A percentile compares a stretch with the other conserved stretches of the same genome.
phyloP scores from a whole-genome alignment of 352 stramenopile genomes.

The Pythium coloratum region DNA sequence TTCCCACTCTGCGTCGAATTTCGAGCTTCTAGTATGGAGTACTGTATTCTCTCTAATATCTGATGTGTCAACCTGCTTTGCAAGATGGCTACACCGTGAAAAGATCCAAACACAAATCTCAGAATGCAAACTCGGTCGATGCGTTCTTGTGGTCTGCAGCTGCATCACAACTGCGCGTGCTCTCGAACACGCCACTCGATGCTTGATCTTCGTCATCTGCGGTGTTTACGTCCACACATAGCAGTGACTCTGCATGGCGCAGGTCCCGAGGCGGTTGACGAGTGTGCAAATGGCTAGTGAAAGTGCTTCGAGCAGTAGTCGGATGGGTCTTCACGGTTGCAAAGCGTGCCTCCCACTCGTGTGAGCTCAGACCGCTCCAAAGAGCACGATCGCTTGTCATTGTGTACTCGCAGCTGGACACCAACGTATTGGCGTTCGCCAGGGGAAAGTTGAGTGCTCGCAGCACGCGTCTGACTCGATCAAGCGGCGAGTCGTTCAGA shows the following conservation, averaged over 20 bases:
- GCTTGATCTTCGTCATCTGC: constrained; percentile 6
- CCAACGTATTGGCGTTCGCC: constrained; percentile 32
- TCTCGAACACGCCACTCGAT: constrained; percentile 8
- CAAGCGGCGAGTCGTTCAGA: background rate
- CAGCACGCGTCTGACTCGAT: constrained; percentile 35
- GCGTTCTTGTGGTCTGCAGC: background rate
- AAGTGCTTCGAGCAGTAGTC: background rate
- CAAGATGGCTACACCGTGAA: constrained; percentile 19
- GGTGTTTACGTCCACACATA: constrained; percentile 10
- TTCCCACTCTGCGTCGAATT: background rate
- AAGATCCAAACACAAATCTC: constrained; percentile 3
- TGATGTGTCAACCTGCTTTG: constrained; percentile 13
- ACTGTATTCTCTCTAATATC: constrained; percentile 23
- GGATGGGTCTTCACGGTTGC: background rate
- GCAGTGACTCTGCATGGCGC: constrained; percentile 9
- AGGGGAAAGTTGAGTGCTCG: constrained; percentile 46
- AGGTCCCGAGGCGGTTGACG: background rate
- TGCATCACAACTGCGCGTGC: constrained; percentile 3
- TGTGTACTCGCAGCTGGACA: constrained; percentile 26
- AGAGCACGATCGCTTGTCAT: constrained; percentile 33
- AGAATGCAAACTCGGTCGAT: constrained; percentile 9
- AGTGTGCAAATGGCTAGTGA: constrained; percentile 4
- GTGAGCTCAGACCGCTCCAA: constrained; percentile 42
- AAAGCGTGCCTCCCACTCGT: constrained; percentile 39
- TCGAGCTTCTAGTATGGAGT: constrained; percentile 2